Evolutionary conservation across 306 rosid genomes (phyloP), one percentile per base, ranked within the genome.

Genomic region (Trichosanthes truncata): DNA sequence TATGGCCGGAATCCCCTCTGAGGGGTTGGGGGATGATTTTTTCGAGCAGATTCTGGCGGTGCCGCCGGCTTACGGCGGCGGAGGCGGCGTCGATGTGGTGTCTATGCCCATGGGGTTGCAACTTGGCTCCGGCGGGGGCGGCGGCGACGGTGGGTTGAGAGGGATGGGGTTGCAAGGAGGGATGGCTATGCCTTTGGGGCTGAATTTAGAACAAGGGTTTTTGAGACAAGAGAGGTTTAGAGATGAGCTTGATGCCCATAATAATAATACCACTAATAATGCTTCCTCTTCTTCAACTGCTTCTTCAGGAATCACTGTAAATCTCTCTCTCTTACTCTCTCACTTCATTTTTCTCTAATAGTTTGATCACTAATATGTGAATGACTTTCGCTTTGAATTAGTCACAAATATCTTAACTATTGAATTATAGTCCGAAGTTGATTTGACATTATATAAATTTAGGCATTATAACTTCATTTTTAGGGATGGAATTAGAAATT

Each of bases 121-220:
- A 81, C 60, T 94, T 18, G 96, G 94, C 0, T 87, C 93, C 63
- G 80, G 84, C 6, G 69, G 72, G 11, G 83, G 81, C 2, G 79
- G 80, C 26, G 78, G 65, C 1, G 62, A 31, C 31, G 87, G 83
- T n/a, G 61, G 78, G 38, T 21, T 73, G 38, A 40, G 80, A 57
- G 68, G 67, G 29, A 77, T 77, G 33, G 68, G 68, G 8, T 9
- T 40, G 76, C 76, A 69, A 33, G 85, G 91, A 5, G 67, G 67
- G 49, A 81, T 87, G 87, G 90, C 86, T n/a, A 85, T 92, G 89
- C 97, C 98, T 29, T 77, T 93, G 82, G 96, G 97, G 9, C 77
- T 95, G 84, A 90, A 93, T 83, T 90, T 91, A 82, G 98, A 95
- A 79, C 98, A 85, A 68, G 81, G 85, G 0, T 95, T 95, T 75